A percentile compares a stretch with the other conserved stretches of the same genome.
Conservation (phyloP, 768 basidiomycete species). For the Daedaleopsis sinensis region DNA sequence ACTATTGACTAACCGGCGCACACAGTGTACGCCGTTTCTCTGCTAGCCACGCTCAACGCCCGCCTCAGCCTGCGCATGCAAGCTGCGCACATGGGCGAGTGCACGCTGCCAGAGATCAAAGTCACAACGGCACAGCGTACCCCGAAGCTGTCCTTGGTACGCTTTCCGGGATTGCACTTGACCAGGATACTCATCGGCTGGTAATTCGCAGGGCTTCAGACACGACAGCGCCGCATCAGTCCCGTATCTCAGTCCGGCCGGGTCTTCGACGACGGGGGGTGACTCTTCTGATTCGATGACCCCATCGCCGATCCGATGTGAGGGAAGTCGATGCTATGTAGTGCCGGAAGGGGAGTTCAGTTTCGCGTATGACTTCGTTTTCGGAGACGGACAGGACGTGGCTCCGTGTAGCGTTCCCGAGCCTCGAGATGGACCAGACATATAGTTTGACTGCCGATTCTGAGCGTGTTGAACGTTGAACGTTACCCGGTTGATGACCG, state of each 20-base stretch:
- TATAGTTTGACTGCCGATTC: background rate
- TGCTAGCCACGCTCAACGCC: constrained; percentile 7
- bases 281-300: background rate
- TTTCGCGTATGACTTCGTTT: background rate
- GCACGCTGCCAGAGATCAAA: constrained; percentile 4
- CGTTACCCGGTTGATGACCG: background rate
- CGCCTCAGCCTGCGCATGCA: constrained; percentile 3
- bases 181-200: background rate
- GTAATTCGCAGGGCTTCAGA: background rate
- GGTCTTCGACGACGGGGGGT: background rate
- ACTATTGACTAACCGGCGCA: background rate
- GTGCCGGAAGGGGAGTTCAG: constrained; percentile 1
- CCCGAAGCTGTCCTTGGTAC: background rate
- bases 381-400: background rate
- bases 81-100: constrained; percentile 8
- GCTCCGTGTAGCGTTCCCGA: background rate
- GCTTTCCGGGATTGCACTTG: background rate
- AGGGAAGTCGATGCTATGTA: constrained; percentile 6
- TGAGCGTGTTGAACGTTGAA: background rate
- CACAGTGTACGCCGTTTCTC: constrained; percentile 9
- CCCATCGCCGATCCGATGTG: background rate
- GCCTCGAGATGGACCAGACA: background rate
- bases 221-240: background rate
- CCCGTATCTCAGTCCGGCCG: background rate
- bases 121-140: background rate